Base-by-base conservation (phyloP, 257 asterid genomes). In the Scutellaria minor region DNA sequence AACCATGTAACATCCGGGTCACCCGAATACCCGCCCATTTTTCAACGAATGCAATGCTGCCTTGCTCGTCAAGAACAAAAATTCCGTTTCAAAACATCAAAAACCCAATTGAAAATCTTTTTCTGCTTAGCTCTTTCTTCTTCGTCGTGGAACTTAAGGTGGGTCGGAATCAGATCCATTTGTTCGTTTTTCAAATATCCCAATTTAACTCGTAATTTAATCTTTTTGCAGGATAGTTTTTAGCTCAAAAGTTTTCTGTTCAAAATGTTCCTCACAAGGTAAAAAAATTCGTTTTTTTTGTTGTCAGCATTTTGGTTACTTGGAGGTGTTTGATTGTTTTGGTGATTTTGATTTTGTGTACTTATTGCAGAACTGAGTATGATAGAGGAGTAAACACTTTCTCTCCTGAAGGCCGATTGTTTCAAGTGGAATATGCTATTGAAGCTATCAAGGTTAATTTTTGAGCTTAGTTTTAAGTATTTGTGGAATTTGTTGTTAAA, bases 311-410 rank as follows among this genome's bases (percentile, higher is more conserved):
- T 31, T 61, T 75, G 48, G 48, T 62, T 39, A 58, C 37, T 83
- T 59, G 65, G 8, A 27, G 10, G 48, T 12, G 59, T 20, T 72
- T 11, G 37, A 54, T 40, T 1, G 15, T 20, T 18, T 20, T 54
- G 54, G 24, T 53, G 64, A 44, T 47, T 42, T 51, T 31, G n/a
- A 24, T 53, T 70, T 27, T 37, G 1, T 11, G 45, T 77, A 24
- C 31, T 65, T 54, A 18, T 12, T 71, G 45, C 51, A 92, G 98
- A 90, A 90, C 97, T 42, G 98, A 90, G 84, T 92, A 92, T 83
- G 98, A 90, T 83, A 83, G 96, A 80, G 96, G 96, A 78, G 97
- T 91, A 46, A 88, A 92, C 83, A 92, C 98, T 64, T 92, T 92
- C 83, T 92, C 98, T 7, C 98, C 96, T 4, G 98, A 92, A 85